Evolutionary conservation across 2,329 filamentous ascomycete species (phyloP).

Genomic region (Hypoxylon sp.): DNA sequence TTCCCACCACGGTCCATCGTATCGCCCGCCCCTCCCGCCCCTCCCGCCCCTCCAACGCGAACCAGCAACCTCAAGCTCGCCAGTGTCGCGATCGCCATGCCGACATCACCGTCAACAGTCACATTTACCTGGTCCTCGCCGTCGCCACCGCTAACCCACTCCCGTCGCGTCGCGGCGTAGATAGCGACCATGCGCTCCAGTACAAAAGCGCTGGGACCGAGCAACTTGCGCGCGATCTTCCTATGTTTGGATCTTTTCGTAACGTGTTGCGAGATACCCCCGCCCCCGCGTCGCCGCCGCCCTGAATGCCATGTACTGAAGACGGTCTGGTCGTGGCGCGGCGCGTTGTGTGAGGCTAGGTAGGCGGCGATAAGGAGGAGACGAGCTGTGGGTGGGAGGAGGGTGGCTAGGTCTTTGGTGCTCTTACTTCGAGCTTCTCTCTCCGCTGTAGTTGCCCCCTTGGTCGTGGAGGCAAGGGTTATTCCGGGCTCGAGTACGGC

Average conservation of each 20-base stretch:
- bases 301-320: slow-evolving; percentile 79
- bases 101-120: slow-evolving; percentile 67
- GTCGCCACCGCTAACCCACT: slow-evolving; percentile 61
- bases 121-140: slow-evolving; percentile 55
- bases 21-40: slow-evolving; percentile 75
- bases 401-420: slow-evolving; percentile 62
- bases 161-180: slow-evolving; percentile 73
- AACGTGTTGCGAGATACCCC: slow-evolving; percentile 46
- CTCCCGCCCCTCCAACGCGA: slow-evolving; percentile 74
- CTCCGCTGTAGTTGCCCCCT: slow-evolving; percentile 25
- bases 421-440: not conserved
- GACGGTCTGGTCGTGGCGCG: slow-evolving; percentile 78
- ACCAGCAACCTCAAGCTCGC: slow-evolving; percentile 77
- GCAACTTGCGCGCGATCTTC: slow-evolving; percentile 81
- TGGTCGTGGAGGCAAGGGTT: slow-evolving; percentile 35
- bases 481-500: slow-evolving; percentile 76
- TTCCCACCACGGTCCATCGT: slow-evolving; percentile 76
- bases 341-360: slow-evolving; percentile 83
- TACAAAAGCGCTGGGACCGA: slow-evolving; percentile 82
- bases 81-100: slow-evolving; percentile 78
- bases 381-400: slow-evolving; percentile 79
- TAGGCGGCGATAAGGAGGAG: slow-evolving; percentile 82
- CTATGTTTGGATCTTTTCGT: slow-evolving; percentile 57
- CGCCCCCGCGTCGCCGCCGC: slow-evolving; percentile 64
- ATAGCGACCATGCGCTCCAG: slow-evolving; percentile 85